Evolutionary conservation across 345 rosid genomes (phyloP).

Genomic region (Eucalyptus pauciflora): DNA sequence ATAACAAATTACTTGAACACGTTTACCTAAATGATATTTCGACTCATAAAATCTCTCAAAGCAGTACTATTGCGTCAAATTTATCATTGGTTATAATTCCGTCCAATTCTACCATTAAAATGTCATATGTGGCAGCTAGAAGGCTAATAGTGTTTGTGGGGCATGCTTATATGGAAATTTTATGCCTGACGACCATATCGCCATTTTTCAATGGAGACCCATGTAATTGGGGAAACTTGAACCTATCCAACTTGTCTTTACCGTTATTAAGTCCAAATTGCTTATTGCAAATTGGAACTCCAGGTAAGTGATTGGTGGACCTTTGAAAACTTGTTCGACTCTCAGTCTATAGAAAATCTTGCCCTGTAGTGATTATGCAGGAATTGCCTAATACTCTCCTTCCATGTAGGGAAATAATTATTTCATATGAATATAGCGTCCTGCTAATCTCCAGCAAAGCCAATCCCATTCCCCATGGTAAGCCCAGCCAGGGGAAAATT

Average conservation of each 20-base stretch:
- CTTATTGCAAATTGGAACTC: background rate
- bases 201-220: background rate
- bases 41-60: background rate
- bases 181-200: background rate
- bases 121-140: background rate
- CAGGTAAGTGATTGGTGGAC: background rate
- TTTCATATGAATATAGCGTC: background rate
- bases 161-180: background rate
- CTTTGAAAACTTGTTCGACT: background rate
- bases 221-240: background rate
- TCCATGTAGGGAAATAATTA: background rate
- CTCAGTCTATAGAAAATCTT: background rate
- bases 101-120: background rate
- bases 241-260: background rate
- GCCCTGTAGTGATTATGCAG: background rate
- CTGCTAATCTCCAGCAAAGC: background rate
- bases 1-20: background rate
- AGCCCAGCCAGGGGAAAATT: background rate
- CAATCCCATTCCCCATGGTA: background rate
- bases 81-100: fast-evolving
- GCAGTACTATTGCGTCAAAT: background rate
- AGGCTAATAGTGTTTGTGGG: background rate
- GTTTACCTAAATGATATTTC: background rate
- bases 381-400: background rate
- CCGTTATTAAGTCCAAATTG: background rate